A percentile compares a stretch with the other conserved stretches of the same genome.
phyloP scores from a whole-genome alignment of 768 basidiomycete species.

The Ramaria rubella region DNA sequence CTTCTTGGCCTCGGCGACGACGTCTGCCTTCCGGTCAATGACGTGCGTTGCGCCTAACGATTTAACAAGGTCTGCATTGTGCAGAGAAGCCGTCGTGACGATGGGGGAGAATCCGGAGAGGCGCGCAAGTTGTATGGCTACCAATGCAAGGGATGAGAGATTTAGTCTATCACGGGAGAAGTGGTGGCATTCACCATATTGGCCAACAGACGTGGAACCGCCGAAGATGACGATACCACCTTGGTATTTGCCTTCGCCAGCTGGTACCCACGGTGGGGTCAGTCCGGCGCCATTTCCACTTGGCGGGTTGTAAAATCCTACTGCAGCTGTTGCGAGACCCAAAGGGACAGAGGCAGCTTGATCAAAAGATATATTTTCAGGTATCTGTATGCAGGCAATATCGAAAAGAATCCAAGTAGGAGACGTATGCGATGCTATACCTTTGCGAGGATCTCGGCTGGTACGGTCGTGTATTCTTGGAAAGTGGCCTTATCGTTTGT shows the following conservation, averaged over 20 bases:
- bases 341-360: conserved; percentile 44
- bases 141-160: not conserved
- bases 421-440: conserved; percentile 18
- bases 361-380: conserved; percentile 40
- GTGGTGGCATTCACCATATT: conserved; percentile 33
- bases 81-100: conserved; percentile 30
- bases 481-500: conserved; percentile 28
- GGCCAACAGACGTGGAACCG: conserved; percentile 43
- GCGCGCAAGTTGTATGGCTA: conserved; percentile 35
- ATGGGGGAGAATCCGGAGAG: conserved; percentile 35
- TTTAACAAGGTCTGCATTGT: conserved; percentile 30
- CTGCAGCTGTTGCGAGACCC: conserved; percentile 41
- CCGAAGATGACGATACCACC: conserved; percentile 44
- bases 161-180: not conserved
- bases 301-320: conserved; percentile 40
- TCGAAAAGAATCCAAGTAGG: not conserved
- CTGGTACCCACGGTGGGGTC: conserved; percentile 31
- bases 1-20: conserved; percentile 9
- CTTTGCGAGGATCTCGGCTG: conserved; percentile 36
- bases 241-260: conserved; percentile 35
- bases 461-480: conserved; percentile 40
- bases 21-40: conserved; percentile 22
- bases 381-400: conserved; percentile 31
- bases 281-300: conserved; percentile 28
- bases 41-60: conserved; percentile 29